These are phyloP conservation scores for Biancaea sappan DNA, from an alignment of 306 rosid genomes.

Conservation along the genomic window DNA sequence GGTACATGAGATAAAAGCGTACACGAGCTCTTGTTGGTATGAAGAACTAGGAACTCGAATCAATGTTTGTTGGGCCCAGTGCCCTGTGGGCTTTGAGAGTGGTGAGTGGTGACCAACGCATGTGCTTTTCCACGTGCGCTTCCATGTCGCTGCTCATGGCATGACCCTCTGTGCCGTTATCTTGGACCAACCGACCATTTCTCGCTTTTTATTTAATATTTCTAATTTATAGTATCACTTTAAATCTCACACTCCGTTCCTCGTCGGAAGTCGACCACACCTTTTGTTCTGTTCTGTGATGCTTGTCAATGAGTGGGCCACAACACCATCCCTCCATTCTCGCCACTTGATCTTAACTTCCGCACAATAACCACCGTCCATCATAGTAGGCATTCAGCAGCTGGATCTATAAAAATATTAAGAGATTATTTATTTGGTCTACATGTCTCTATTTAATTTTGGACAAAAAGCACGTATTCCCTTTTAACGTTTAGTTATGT, in stretches of 20 bases:
- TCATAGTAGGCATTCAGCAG: neutral
- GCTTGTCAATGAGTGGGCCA: constrained; percentile 18
- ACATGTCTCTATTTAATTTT: no score
- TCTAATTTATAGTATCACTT: neutral
- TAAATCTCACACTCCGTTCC: neutral
- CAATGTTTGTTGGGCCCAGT: constrained; percentile 23
- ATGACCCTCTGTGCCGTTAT: constrained; percentile 43
- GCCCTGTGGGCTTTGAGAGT: constrained; percentile 31
- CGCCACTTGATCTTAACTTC: neutral
- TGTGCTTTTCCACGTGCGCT: constrained; percentile 40
- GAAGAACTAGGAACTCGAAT: neutral
- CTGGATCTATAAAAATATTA: neutral
- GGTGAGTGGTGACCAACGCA: constrained; percentile 27
- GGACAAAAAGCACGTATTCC: no score
- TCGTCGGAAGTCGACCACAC: constrained; percentile 24
- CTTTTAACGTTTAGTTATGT: no score
- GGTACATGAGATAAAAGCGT: constrained; percentile 20
- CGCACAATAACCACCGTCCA: neutral
- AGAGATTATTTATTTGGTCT: no score
- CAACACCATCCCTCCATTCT: constrained; percentile 9
- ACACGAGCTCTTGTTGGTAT: neutral
- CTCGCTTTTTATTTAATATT: neutral
- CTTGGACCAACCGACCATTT: constrained; percentile 54
- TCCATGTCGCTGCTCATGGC: constrained; percentile 19
- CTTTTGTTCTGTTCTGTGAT: neutral